These are phyloP conservation scores for Sonneratia alba DNA, from an alignment of 345 rosid genomes.

Conservation along the genomic window DNA sequence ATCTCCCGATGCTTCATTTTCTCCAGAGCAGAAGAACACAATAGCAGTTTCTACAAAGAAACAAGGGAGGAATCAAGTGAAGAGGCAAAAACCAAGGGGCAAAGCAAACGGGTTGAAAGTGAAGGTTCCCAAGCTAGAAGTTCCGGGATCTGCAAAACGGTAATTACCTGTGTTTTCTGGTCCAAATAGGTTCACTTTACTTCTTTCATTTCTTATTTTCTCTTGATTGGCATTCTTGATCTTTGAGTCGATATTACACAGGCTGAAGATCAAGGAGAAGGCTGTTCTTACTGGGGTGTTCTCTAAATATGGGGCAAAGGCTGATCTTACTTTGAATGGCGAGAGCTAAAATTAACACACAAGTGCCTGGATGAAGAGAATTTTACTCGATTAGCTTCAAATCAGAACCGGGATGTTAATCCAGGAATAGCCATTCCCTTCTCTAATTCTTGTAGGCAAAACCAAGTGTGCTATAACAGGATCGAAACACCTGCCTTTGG, in stretches of 20 bases:
- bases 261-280: constrained; percentile 75
- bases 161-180: constrained; percentile 5
- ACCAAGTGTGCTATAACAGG: not conserved
- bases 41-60: constrained; percentile 1
- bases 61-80: not conserved
- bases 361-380: not conserved
- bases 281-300: constrained; percentile 54
- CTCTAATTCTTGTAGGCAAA: not conserved
- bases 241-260: constrained; percentile 19
- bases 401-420: not conserved
- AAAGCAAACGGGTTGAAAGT: constrained; percentile 5
- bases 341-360: not conserved
- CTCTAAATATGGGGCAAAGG: constrained; percentile 53
- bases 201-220: not conserved
- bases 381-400: not conserved
- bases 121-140: constrained; percentile 8
- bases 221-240: not conserved
- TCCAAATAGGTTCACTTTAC: not conserved
- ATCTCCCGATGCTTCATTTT: constrained; percentile 8
- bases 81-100: not conserved
- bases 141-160: constrained; percentile 18
- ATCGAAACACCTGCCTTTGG: not conserved
- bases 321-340: constrained; percentile 14
- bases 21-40: not conserved
- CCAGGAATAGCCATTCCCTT: not conserved